A percentile compares a stretch with the other conserved stretches of the same genome.
Conservation (phyloP, 2,329 filamentous ascomycete genomes). For the Cytospora chrysosperma region DNA sequence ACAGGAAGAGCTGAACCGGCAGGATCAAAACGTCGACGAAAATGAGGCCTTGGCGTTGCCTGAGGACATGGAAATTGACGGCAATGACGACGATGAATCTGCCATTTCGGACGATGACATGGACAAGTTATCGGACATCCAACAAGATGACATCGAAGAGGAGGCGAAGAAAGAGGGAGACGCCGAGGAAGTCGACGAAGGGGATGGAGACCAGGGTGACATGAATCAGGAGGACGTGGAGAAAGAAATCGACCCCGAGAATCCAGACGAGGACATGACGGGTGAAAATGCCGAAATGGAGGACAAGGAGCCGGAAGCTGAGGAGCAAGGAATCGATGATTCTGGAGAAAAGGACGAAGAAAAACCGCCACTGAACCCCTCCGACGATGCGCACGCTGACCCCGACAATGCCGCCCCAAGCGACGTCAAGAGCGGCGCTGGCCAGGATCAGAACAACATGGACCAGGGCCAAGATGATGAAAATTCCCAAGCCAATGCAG, state of each 20-base stretch:
- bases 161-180: constrained; percentile 31
- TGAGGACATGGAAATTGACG: constrained; percentile 34
- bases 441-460: constrained; percentile 62
- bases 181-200: constrained; percentile 33
- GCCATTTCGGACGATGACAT: constrained; percentile 28
- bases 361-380: constrained; percentile 35
- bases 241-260: constrained; percentile 31
- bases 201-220: constrained; percentile 40
- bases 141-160: constrained; percentile 27
- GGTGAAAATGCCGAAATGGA: constrained; percentile 24
- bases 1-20: constrained; percentile 57
- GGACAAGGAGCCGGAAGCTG: constrained; percentile 32
- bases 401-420: constrained; percentile 63
- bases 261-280: constrained; percentile 20
- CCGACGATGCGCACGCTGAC: constrained; percentile 52
- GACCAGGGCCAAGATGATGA: constrained; percentile 54
- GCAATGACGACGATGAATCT: constrained; percentile 29
- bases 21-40: constrained; percentile 53
- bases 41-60: constrained; percentile 30
- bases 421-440: constrained; percentile 64
- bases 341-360: constrained; percentile 43
- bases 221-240: constrained; percentile 70
- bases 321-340: constrained; percentile 35
- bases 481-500: constrained; percentile 56
- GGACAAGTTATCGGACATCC: constrained; percentile 47